Percentiles rank a stretch among this genome's conserved stretches.
These are phyloP conservation scores for Rubia balearica DNA, from an alignment of 305 asterid species.

Conservation along the genomic window DNA sequence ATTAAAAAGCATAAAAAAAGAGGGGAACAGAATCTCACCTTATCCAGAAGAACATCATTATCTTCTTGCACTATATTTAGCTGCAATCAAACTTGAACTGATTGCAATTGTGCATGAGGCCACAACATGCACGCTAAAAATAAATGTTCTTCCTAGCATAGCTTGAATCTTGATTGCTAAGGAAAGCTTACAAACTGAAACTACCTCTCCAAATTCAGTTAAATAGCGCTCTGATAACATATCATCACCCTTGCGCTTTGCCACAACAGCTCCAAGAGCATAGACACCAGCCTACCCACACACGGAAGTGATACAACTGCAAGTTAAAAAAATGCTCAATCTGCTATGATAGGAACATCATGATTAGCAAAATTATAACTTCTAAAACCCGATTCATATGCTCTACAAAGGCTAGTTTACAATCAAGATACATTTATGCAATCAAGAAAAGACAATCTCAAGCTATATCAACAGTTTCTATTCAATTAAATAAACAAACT, in stretches of 20 bases:
- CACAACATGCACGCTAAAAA: neutral
- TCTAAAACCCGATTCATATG: neutral
- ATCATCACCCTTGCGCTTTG: slow-evolving; percentile 48
- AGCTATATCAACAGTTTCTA: neutral
- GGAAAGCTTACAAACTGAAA: neutral
- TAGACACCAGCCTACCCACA: slow-evolving; percentile 72
- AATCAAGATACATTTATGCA: too few species aligned
- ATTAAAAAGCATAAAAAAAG: slow-evolving; percentile 12
- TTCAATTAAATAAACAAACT: neutral
- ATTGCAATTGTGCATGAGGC: slow-evolving; percentile 10
- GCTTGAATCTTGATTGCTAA: neutral
- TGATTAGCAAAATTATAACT: neutral
- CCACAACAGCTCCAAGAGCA: slow-evolving; percentile 81
- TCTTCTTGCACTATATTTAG: slow-evolving; percentile 97
- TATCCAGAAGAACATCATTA: slow-evolving; percentile 69
- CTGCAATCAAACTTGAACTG: slow-evolving; percentile 45
- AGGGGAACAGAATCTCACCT: slow-evolving; percentile 42
- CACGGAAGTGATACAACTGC: slow-evolving; percentile 62
- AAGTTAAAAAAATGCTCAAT: slow-evolving; percentile 13
- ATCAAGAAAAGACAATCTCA: neutral
- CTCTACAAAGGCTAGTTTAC: neutral
- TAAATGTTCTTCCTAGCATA: neutral
- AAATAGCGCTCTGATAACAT: slow-evolving; percentile 43
- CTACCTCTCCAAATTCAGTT: slow-evolving; percentile 48
- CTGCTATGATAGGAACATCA: neutral